Percentiles rank a stretch among this genome's conserved stretches.
phyloP scores from a whole-genome alignment of 352 stramenopile genomes.

The Phytophthora litchii region DNA sequence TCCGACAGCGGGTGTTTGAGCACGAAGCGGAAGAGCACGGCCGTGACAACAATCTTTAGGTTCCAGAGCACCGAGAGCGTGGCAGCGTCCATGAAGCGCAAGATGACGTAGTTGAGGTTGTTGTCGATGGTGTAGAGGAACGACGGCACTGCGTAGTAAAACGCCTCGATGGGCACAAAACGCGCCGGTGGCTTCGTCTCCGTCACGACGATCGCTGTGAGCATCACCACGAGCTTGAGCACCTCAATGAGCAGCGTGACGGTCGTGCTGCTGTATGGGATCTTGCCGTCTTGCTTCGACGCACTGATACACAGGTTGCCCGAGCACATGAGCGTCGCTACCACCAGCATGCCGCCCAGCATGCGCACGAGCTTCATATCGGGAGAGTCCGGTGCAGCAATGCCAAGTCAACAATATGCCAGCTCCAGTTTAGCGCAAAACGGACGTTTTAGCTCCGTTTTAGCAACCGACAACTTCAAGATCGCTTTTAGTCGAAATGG shows the following conservation, averaged over 20 bases:
- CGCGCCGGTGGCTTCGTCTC: slow-evolving; percentile 43
- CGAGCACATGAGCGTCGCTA: slow-evolving; percentile 74
- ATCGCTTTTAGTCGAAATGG: slow-evolving; percentile 42
- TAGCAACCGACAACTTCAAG: slow-evolving; percentile 25
- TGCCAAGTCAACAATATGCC: not conserved
- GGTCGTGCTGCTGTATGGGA: slow-evolving; percentile 84
- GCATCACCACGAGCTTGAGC: slow-evolving; percentile 70
- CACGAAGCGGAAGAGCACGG: slow-evolving; percentile 84
- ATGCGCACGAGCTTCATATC: slow-evolving; percentile 50
- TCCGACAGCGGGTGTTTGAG: slow-evolving; percentile 74
- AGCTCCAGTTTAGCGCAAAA: not conserved
- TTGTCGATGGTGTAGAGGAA: slow-evolving; percentile 90
- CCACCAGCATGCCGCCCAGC: slow-evolving; percentile 66
- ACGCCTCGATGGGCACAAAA: slow-evolving; percentile 57
- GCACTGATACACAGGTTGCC: slow-evolving; percentile 87
- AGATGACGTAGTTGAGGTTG: slow-evolving; percentile 89
- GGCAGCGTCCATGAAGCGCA: slow-evolving; percentile 85
- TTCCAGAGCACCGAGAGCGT: slow-evolving; percentile 90
- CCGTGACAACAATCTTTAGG: slow-evolving; percentile 88
- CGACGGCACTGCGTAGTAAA: slow-evolving; percentile 85
- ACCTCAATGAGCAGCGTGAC: slow-evolving; percentile 88
- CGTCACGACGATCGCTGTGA: slow-evolving; percentile 47
- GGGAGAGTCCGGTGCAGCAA: not conserved
- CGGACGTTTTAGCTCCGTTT: slow-evolving; percentile 1
- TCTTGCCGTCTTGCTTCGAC: slow-evolving; percentile 77